Conservation (phyloP, 176 grass and related monocot genomes). For the Musa beccarii region DNA sequence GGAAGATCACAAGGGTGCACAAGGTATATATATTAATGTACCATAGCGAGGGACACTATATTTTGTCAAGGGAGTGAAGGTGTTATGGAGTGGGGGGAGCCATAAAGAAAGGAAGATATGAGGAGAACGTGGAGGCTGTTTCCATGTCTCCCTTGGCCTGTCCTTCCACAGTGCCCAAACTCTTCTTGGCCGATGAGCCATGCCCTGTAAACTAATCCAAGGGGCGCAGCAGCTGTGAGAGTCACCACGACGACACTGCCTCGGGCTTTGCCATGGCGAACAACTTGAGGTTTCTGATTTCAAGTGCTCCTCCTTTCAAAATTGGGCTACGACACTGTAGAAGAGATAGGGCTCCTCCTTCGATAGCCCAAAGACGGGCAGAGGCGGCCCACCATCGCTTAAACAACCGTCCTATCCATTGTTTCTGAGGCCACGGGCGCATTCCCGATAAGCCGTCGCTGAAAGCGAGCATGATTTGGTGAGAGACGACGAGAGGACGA, state of each 20-base stretch:
- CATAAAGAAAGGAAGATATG: conserved; percentile 13
- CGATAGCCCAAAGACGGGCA: too few relatives aligned
- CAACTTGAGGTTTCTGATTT: too few relatives aligned
- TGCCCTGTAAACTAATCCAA: neutral
- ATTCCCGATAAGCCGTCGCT: too few relatives aligned
- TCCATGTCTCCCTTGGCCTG: conserved; percentile 17
- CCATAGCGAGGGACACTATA: neutral
- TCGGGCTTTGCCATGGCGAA: neutral
- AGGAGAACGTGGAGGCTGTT: conserved; percentile 27
- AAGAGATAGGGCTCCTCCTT: too few relatives aligned
- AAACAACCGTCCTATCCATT: too few relatives aligned
- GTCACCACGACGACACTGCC: neutral
- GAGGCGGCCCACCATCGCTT: too few relatives aligned
- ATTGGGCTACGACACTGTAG: too few relatives aligned
- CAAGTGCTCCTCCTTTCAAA: too few relatives aligned
- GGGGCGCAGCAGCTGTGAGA: neutral
- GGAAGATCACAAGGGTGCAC: neutral
- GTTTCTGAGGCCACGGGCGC: too few relatives aligned
- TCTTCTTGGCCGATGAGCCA: neutral
- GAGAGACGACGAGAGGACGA: neutral
- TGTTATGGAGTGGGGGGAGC: too few relatives aligned
- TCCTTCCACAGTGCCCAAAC: neutral
- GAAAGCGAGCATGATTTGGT: too few relatives aligned
- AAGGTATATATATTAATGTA: neutral
- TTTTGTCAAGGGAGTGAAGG: conserved; percentile 5